These are phyloP conservation scores for Pterulicium gracile DNA, from an alignment of 1,284 basidiomycete species.

Conservation along the genomic window DNA sequence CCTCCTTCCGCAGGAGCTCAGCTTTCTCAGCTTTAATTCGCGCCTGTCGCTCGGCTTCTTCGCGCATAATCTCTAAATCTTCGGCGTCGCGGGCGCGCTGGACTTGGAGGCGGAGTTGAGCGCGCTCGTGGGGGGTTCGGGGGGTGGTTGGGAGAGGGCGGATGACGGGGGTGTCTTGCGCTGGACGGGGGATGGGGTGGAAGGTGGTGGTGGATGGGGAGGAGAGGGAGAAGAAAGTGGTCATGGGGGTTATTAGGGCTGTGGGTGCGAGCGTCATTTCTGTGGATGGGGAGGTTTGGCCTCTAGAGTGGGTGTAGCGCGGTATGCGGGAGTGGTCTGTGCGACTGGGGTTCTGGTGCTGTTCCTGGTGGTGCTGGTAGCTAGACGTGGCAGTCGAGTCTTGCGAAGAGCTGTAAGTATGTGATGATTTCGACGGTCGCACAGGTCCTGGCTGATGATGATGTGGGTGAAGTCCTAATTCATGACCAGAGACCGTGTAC, in stretches of 20 bases:
- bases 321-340: too few species aligned
- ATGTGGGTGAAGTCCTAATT: too few species aligned
- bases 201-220: too few species aligned
- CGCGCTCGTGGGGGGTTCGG: slow-evolving; percentile 30
- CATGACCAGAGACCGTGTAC: background rate
- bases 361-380: too few species aligned
- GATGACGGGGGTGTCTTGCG: background rate
- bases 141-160: background rate
- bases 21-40: slow-evolving; percentile 36
- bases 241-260: background rate
- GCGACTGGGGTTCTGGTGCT: too few species aligned
- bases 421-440: too few species aligned
- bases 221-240: background rate
- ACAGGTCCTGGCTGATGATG: too few species aligned
- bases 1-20: slow-evolving; percentile 30
- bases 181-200: background rate
- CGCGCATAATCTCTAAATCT: slow-evolving; percentile 32
- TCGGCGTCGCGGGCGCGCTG: slow-evolving; percentile 34
- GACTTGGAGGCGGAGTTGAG: slow-evolving; percentile 26
- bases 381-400: too few species aligned
- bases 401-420: too few species aligned
- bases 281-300: too few species aligned
- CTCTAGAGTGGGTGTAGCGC: too few species aligned
- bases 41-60: slow-evolving; percentile 41
- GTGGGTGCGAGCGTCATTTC: background rate